Evolutionary conservation across 2,329 filamentous ascomycete genomes (phyloP).

Genomic region (Penicillium sp.): DNA sequence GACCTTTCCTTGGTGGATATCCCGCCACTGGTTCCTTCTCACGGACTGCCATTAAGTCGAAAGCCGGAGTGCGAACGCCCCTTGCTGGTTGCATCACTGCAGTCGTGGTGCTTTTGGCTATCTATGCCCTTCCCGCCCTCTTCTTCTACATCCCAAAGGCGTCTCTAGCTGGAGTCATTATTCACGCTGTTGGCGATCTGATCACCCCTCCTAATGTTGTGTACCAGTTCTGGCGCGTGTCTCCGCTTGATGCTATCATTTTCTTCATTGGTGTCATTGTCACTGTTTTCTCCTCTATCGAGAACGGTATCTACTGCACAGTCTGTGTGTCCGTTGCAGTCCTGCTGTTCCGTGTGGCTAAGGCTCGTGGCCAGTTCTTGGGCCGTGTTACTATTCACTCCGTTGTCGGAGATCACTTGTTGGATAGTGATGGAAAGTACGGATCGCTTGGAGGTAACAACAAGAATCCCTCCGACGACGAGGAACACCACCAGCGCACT

Average conservation of each 20-base stretch:
- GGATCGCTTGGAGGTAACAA: constrained; percentile 50
- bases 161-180: constrained; percentile 81
- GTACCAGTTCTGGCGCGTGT: constrained; percentile 93
- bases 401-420: constrained; percentile 71
- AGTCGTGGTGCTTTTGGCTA: constrained; percentile 78
- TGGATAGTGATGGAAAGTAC: constrained; percentile 64
- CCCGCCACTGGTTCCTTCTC: constrained; percentile 95
- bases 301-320: constrained; percentile 88
- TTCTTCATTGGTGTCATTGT: constrained; percentile 93
- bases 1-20: constrained; percentile 88
- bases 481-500: constrained; percentile 61
- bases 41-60: constrained; percentile 93
- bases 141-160: constrained; percentile 93
- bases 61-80: constrained; percentile 89
- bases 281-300: constrained; percentile 83
- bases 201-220: constrained; percentile 88
- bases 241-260: constrained; percentile 83
- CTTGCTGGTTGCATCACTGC: constrained; percentile 88
- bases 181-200: constrained; percentile 90
- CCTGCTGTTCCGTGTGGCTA: constrained; percentile 78
- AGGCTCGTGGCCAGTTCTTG: constrained; percentile 78
- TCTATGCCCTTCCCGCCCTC: constrained; percentile 81
- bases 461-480: constrained; percentile 34
- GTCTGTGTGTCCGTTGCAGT: constrained; percentile 74
- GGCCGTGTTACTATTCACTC: constrained; percentile 82